Base-by-base conservation (phyloP, 257 asterid species). In the Lavandula angustifolia region DNA sequence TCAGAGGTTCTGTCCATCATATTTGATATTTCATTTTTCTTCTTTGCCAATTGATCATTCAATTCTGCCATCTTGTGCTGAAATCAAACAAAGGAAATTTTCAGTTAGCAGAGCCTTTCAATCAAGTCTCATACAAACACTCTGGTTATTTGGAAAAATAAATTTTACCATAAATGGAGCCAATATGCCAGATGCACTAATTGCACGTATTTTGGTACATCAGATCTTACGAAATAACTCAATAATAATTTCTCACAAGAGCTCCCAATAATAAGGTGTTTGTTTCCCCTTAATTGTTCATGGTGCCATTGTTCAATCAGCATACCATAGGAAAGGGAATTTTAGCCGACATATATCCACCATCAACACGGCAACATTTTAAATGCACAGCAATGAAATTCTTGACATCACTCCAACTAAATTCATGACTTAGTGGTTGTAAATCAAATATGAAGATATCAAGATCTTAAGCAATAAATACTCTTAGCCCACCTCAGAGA, bases 1-100 rank as follows among this genome's bases (percentile, higher is more conserved):
- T 94, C 87, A 42, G 85, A 79, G 62, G 97, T 78, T 78, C 54
- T 84, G 33, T 79, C 96, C 81, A 81, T 60, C 84, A 87, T 77
- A 64, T 53, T 73, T 67, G 83, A 79, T 77, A 83, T 76, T 60
- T 77, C 79, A 64, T 74, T 49, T 75, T 76, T 90, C 86, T 84
- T 94, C 73, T 80, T 71, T 41, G 79, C 68, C 70, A 94, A 68
- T 73, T 35, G 78, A 57, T 80, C 82, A 16, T 60, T 67, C 79
- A 87, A 74, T 64, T 80, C 84, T 54, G 75, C 88, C 80, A 85
- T 72, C 83, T 75, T 82, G 70, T 32, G 53, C 99, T 92, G 96
- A 70, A 77, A 56, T 51, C 67, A 76, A 62, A 74, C 50, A 72
- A 70, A 38, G 40, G 43, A 27, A 65, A 22, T 31, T 42, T 29